Evolutionary conservation across 768 basidiomycete genomes (phyloP).

Genomic region (Boletus vermiculosoides): DNA sequence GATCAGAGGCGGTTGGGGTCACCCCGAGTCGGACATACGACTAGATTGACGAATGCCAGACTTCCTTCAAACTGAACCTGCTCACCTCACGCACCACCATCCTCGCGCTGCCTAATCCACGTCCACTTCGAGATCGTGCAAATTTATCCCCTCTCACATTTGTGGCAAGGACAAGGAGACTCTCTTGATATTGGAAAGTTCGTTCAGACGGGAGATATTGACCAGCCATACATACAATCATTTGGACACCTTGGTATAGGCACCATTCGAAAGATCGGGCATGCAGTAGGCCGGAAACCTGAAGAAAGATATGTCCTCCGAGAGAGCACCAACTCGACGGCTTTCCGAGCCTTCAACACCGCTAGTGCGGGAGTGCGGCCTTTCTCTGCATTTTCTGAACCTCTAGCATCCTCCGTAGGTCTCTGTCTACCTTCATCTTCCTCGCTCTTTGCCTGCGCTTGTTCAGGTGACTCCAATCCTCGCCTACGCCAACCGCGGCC

Average conservation of each 20-base stretch:
- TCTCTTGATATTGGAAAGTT: not conserved
- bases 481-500: slow-evolving; percentile 33
- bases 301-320: not conserved
- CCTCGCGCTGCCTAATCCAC: too few species aligned
- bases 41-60: not conserved
- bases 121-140: not conserved
- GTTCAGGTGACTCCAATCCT: slow-evolving; percentile 58
- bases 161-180: not conserved
- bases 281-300: not conserved
- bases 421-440: slow-evolving; percentile 42
- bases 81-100: not conserved
- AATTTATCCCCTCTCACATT: not conserved
- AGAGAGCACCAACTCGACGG: not conserved
- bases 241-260: not conserved
- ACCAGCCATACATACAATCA: not conserved
- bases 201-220: not conserved
- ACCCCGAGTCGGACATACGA: too few species aligned
- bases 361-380: not conserved
- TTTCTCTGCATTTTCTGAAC: slow-evolving; percentile 28
- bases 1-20: not conserved
- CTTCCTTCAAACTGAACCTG: not conserved
- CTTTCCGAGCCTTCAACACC: not conserved
- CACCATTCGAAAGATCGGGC: not conserved
- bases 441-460: slow-evolving; percentile 50
- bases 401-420: slow-evolving; percentile 40